Percentiles rank a stretch among this genome's conserved stretches.
phyloP scores from a whole-genome alignment of 768 basidiomycete genomes.

The Leccinum rimulosum region DNA sequence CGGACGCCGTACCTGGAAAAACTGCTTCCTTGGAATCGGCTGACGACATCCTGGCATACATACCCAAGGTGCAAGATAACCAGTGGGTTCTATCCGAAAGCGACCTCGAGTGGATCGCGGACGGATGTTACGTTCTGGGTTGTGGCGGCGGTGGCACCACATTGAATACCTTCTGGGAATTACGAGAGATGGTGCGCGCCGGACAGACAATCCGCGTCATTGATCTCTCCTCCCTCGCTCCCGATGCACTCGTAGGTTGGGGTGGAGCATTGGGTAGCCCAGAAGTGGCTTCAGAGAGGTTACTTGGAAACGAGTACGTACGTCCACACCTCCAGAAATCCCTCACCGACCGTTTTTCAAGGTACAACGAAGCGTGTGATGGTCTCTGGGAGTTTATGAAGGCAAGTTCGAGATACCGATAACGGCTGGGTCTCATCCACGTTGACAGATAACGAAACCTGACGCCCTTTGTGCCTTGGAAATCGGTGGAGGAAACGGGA shows the following conservation, averaged over 20 bases:
- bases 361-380: constrained; percentile 34
- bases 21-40: constrained; percentile 14
- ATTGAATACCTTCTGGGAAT: constrained; percentile 47
- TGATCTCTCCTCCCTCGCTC: constrained; percentile 40
- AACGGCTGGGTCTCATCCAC: constrained; percentile 2
- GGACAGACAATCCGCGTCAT: constrained; percentile 47
- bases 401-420: constrained; percentile 8
- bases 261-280: constrained; percentile 45
- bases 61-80: constrained; percentile 36
- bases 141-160: constrained; percentile 65
- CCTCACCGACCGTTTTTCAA: constrained; percentile 5
- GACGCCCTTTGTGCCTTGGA: constrained; percentile 37
- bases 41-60: constrained; percentile 35
- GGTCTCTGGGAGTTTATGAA: constrained; percentile 31
- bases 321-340: not conserved
- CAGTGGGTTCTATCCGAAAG: constrained; percentile 47
- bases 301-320: constrained; percentile 37
- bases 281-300: constrained; percentile 36
- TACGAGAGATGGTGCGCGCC: constrained; percentile 50
- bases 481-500: constrained; percentile 46
- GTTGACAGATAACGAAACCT: constrained; percentile 30
- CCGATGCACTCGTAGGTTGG: constrained; percentile 42
- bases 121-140: constrained; percentile 62
- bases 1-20: constrained; percentile 9
- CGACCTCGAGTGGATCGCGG: constrained; percentile 57